Percentiles rank a stretch among this genome's conserved stretches.
Conservation (phyloP, 1,139 yeast genomes). For the Debaryomyces robertsiae region DNA sequence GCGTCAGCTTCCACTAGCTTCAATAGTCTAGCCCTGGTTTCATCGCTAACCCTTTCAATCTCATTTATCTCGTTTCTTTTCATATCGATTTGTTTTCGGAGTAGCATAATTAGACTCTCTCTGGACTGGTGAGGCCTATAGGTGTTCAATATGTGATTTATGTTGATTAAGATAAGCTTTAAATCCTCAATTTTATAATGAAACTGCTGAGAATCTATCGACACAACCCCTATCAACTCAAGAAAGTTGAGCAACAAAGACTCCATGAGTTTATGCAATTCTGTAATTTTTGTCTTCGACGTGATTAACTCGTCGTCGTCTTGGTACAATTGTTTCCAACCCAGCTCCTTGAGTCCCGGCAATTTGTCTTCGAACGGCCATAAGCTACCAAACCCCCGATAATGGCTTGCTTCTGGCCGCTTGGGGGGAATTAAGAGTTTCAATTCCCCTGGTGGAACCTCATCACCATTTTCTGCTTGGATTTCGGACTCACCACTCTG, state of each 20-base stretch:
- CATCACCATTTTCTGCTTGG: constrained; percentile 9
- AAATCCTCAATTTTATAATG: constrained; percentile 70
- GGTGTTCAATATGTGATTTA: constrained; percentile 80
- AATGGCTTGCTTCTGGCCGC: constrained; percentile 60
- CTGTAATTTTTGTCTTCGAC: constrained; percentile 59
- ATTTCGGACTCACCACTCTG: constrained; percentile 9
- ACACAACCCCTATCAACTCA: constrained; percentile 73
- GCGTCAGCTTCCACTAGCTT: constrained; percentile 22
- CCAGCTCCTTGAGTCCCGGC: constrained; percentile 66
- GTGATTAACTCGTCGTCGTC: constrained; percentile 48
- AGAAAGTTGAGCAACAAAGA: constrained; percentile 71
- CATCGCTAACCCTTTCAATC: constrained; percentile 48
- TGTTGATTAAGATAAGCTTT: constrained; percentile 73
- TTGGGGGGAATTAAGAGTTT: constrained; percentile 66
- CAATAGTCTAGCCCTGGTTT: constrained; percentile 45
- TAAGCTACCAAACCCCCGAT: constrained; percentile 77
- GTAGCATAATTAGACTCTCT: constrained; percentile 71
- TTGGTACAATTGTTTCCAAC: constrained; percentile 65
- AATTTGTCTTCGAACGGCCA: constrained; percentile 79
- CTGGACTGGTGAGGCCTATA: constrained; percentile 89
- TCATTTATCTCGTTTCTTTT: constrained; percentile 55
- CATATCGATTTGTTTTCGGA: constrained; percentile 62
- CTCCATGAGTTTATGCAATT: constrained; percentile 68
- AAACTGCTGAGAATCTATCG: constrained; percentile 67
- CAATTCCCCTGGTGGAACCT: constrained; percentile 40